Evolutionary conservation across 768 basidiomycete species (phyloP).

Genomic region (Russula sp.): DNA sequence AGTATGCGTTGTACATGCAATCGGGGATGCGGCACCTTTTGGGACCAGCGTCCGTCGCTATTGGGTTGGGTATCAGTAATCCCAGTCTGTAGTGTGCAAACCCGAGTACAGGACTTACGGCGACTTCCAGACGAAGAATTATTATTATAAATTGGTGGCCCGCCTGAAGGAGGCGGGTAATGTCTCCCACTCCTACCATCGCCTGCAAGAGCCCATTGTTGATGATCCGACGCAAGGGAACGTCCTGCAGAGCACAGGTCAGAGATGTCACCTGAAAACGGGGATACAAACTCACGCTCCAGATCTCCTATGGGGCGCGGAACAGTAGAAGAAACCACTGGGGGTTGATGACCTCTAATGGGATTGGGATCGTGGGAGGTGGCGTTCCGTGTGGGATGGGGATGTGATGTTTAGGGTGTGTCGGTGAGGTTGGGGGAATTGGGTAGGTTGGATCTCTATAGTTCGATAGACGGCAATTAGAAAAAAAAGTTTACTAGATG

Average conservation of each 20-base stretch:
- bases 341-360: background rate
- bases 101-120: background rate
- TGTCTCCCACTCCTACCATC: background rate
- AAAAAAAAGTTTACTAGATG: background rate
- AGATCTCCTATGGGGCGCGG: background rate
- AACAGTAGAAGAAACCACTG: background rate
- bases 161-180: background rate
- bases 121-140: background rate
- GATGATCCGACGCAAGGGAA: background rate
- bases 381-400: background rate
- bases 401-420: background rate
- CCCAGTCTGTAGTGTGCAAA: background rate
- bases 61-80: background rate
- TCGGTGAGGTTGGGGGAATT: background rate
- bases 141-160: background rate
- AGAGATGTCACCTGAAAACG: background rate
- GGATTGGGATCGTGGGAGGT: background rate
- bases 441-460: background rate
- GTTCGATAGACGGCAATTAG: background rate
- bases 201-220: background rate
- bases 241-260: background rate
- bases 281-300: background rate
- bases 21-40: slow-evolving; percentile 8
- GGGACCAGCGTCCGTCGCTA: background rate
- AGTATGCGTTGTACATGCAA: slow-evolving; percentile 17